phyloP scores from a whole-genome alignment of 106 monocot genomes.

The Vanilla planifolia region DNA sequence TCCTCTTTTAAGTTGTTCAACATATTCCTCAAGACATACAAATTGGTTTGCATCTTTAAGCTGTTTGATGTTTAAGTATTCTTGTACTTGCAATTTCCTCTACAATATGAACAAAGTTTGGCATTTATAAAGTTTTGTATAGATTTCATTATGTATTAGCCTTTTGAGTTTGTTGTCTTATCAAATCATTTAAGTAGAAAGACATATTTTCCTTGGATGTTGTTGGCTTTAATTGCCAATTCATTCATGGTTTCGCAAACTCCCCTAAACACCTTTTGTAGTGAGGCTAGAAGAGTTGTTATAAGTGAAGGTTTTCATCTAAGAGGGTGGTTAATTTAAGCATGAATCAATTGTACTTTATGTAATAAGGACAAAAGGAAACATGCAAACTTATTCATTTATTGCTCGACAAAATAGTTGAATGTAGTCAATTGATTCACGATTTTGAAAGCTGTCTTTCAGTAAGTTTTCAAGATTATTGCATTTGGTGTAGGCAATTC shows the following conservation, averaged over 20 bases:
- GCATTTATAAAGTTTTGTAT: too few relatives aligned
- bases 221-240: too few relatives aligned
- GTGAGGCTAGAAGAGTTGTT: neutral
- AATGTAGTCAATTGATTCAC: slow-evolving; percentile 17
- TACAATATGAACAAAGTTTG: too few relatives aligned
- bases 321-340: neutral
- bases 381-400: slow-evolving; percentile 10
- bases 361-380: too few relatives aligned
- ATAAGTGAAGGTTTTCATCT: slow-evolving; percentile 24
- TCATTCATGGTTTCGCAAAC: slow-evolving; percentile 16
- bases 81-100: too few relatives aligned
- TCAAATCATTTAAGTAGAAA: slow-evolving; percentile 22
- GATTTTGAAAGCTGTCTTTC: slow-evolving; percentile 15
- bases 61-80: too few relatives aligned
- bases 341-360: too few relatives aligned
- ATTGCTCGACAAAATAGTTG: slow-evolving; percentile 17
- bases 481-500: slow-evolving; percentile 29
- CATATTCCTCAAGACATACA: too few relatives aligned
- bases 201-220: slow-evolving; percentile 23
- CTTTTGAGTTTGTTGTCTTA: too few relatives aligned
- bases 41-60: too few relatives aligned
- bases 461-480: slow-evolving; percentile 25
- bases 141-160: too few relatives aligned
- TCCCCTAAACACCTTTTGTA: slow-evolving; percentile 6
- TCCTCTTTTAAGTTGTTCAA: too few relatives aligned